Percentiles rank a stretch among this genome's conserved stretches.
These are phyloP conservation scores for Daldinia caldariorum DNA, from an alignment of 495 filamentous ascomycete genomes.

Conservation along the genomic window DNA sequence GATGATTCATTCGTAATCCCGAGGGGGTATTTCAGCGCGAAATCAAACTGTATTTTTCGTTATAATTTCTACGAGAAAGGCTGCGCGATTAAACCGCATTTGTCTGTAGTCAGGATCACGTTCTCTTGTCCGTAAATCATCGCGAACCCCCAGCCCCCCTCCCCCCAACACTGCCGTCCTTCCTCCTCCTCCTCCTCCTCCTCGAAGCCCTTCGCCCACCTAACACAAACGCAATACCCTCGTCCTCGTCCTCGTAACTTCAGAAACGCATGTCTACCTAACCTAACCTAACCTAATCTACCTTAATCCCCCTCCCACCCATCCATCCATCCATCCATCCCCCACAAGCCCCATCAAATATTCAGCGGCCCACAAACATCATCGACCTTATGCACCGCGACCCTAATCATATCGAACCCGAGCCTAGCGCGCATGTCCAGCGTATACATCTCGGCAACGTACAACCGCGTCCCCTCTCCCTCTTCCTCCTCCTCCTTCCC, in stretches of 20 bases:
- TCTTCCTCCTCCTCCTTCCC: too few species aligned
- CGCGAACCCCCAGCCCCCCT: neutral
- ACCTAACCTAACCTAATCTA: too few species aligned
- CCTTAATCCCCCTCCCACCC: too few species aligned
- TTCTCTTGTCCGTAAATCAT: neutral
- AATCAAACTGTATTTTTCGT: neutral
- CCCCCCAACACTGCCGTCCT: neutral
- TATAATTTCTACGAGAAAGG: too few species aligned
- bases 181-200: too few species aligned
- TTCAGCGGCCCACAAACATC: slow-evolving; percentile 31
- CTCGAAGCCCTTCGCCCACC: too few species aligned
- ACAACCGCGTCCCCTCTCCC: slow-evolving; percentile 2
- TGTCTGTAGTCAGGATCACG: neutral
- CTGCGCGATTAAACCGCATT: too few species aligned
- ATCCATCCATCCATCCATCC: too few species aligned
- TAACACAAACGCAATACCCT: too few species aligned
- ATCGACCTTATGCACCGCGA: slow-evolving; percentile 26
- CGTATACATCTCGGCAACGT: slow-evolving; percentile 23
- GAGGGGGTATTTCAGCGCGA: neutral
- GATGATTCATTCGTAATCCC: neutral
- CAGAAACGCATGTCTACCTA: too few species aligned
- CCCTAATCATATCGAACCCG: slow-evolving; percentile 31
- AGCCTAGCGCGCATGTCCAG: slow-evolving; percentile 16
- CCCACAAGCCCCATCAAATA: too few species aligned
- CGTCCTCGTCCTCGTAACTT: too few species aligned